phyloP scores from a whole-genome alignment of 768 basidiomycete species.

The Daedaleopsis nitida region DNA sequence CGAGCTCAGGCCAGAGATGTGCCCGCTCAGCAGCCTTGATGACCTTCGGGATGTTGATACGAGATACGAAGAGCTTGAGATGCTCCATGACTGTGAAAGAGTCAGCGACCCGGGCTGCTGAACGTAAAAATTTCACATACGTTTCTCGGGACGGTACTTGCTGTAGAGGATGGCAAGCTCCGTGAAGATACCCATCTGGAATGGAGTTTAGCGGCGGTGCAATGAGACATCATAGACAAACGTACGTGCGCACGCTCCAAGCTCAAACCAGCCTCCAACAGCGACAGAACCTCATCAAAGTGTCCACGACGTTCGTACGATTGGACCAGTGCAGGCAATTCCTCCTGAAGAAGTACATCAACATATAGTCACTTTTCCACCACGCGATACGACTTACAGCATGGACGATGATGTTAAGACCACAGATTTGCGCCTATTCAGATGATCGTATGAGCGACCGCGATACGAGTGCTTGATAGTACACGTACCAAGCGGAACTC shows the following conservation, averaged over 20 bases:
- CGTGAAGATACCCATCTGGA: constrained; percentile 94
- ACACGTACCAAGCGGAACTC: constrained; percentile 84
- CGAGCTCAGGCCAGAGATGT: constrained; percentile 97
- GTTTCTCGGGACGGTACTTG: constrained; percentile 92
- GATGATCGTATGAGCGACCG: constrained; percentile 3
- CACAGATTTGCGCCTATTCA: constrained; percentile 90
- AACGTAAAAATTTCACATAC: constrained; percentile 46
- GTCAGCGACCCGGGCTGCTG: neutral
- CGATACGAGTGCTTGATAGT: neutral
- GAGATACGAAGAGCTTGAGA: constrained; percentile 91
- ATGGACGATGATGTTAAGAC: constrained; percentile 96
- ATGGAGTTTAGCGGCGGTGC: constrained; percentile 10
- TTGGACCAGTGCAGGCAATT: constrained; percentile 70
- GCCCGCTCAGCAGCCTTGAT: constrained; percentile 95
- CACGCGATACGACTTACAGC: constrained; percentile 43
- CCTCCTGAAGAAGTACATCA: constrained; percentile 53
- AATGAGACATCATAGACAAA: constrained; percentile 8
- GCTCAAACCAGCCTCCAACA: constrained; percentile 94
- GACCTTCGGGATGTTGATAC: constrained; percentile 99
- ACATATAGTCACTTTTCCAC: neutral
- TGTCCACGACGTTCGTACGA: constrained; percentile 90
- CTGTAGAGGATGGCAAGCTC: constrained; percentile 90
- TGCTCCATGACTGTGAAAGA: constrained; percentile 88
- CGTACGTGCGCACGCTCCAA: constrained; percentile 91
- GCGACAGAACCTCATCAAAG: constrained; percentile 90